Evolutionary conservation across 352 stramenopile genomes (phyloP), one percentile per base, ranked within the genome.

Genomic region (Globisporangium solare): DNA sequence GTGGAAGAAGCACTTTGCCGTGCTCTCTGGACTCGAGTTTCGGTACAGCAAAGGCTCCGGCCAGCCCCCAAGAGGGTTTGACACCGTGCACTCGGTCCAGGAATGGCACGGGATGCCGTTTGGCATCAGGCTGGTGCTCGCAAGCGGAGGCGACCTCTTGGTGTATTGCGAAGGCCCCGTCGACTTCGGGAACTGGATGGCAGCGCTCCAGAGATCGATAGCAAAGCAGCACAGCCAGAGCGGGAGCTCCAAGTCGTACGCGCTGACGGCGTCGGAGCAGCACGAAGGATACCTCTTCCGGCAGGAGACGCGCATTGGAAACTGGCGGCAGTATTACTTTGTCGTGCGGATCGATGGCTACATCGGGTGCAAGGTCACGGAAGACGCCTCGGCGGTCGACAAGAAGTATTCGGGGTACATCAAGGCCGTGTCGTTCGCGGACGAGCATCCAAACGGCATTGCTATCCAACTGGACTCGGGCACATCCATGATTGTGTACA

Each of bases 1-100:
- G 54, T 93, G 83, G 83, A 90, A 89, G 54, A 71, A 71, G 11
- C 85, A 86, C 49, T 89, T 82, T 49, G 83, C 79, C 0, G 76
- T 87, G 47, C 63, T 91, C 2, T 88, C 83, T 0, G 83, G 83
- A 0, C 57, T 79, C 3, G 80, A 93, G 41, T 90, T 93, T 50
- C 83, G 84, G 58, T 91, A 85, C 74, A 83, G 74, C 56, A 75
- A 81, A 24, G 79, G 73, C 1, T 67, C 68, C 1, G 83, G 83
- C 0, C 76, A 87, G n/a, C 60, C 76, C 11, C 81, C 80, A 0
- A 88, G 88, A 39, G 76, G 77, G 7, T 90, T 89, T 43, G 80
- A 75, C 22, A 66, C 81, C n/a, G 22, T 93, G 43, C 66, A 74
- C 56, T 63, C 68, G 1, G 65, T 79, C 3, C 60, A 73, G 3